Conservation (phyloP, 805 yeast species). For the Tetrapisispora iriomotensis region DNA sequence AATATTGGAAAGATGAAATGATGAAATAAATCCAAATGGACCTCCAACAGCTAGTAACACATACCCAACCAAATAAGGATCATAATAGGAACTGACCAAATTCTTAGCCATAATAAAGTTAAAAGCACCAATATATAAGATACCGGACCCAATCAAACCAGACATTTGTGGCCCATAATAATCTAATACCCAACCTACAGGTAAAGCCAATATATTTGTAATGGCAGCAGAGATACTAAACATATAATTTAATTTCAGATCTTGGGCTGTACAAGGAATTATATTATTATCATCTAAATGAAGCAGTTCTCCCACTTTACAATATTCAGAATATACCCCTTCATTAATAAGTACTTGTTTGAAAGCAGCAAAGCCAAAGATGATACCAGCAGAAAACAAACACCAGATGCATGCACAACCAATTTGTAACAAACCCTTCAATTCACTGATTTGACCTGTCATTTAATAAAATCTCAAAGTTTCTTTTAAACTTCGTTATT, state of each 20-base stretch:
- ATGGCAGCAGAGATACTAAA: conserved; percentile 82
- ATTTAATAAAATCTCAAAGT: no score
- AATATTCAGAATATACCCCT: conserved; percentile 61
- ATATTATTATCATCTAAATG: not conserved
- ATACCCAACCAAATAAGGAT: conserved; percentile 69
- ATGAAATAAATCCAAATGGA: conserved; percentile 84
- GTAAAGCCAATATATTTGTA: conserved; percentile 72
- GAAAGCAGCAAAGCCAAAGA: conserved; percentile 92
- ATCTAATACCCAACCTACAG: conserved; percentile 76
- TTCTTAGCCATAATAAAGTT: conserved; percentile 11
- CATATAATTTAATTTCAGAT: conserved; percentile 67
- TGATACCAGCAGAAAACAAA: conserved; percentile 82
- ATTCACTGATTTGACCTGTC: no score
- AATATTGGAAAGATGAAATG: conserved; percentile 81
- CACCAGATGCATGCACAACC: conserved; percentile 79
- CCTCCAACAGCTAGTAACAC: conserved; percentile 78
- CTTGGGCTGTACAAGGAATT: conserved; percentile 61
- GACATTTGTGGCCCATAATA: conserved; percentile 70
- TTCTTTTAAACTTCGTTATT: not conserved
- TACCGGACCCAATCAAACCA: conserved; percentile 60
- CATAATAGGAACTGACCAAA: conserved; percentile 28
- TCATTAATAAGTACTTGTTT: conserved; percentile 73
- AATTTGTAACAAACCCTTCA: conserved; percentile 36
- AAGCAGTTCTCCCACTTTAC: conserved; percentile 30
- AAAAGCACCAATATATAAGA: conserved; percentile 48